Evolutionary conservation across 768 basidiomycete species (phyloP), one percentile per base, ranked within the genome.

Genomic region (Coprinopsis cinerea): DNA sequence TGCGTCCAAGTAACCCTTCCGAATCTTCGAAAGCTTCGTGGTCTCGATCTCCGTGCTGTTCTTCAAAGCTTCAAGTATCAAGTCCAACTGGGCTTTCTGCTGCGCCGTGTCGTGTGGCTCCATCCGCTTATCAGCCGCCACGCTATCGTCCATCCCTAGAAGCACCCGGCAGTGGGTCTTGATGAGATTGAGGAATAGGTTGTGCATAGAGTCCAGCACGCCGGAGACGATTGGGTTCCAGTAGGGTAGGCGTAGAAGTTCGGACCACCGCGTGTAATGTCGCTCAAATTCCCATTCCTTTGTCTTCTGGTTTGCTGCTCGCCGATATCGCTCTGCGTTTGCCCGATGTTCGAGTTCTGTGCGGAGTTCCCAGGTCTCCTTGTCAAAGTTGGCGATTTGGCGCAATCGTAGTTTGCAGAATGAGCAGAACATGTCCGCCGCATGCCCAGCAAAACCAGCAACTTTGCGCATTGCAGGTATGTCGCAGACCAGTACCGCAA

Each of bases 401-500:
- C 11, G 17, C 51, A 45, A 9, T 32, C 30, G 23, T 48, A 28
- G 4, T 49, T 47, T 11, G 1, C 43, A 9, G 27, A 55, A 59
- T 2, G 47, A 32, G 1, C 53, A 46, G 39, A 53, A 54, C 32
- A 41, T 30, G 14, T 48, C 24, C 13, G 48, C 35, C 0, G 40
- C 17, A 48, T 26, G 37, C 2, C 46, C 43, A 1, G 43, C 59
- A 35, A 66, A 61, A 2, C 68, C 67, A 4, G 55, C 53, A 6
- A 58, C 54, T 47, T 68, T 57, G 9, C 64, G 51, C 0, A 63
- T 48, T 1, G 66, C 71, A 2, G 58, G 66, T 0, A 67, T 50
- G 49, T 73, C 70, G 35, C 64, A 68, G 1, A 71, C 56, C 2
- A 69, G 56, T 1, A 65, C 63, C 11, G 65, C 52, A 0, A 71